Evolutionary conservation across 441 rosid species (phyloP), one percentile per base, ranked within the genome.

Genomic region (Adansonia gregorii): DNA sequence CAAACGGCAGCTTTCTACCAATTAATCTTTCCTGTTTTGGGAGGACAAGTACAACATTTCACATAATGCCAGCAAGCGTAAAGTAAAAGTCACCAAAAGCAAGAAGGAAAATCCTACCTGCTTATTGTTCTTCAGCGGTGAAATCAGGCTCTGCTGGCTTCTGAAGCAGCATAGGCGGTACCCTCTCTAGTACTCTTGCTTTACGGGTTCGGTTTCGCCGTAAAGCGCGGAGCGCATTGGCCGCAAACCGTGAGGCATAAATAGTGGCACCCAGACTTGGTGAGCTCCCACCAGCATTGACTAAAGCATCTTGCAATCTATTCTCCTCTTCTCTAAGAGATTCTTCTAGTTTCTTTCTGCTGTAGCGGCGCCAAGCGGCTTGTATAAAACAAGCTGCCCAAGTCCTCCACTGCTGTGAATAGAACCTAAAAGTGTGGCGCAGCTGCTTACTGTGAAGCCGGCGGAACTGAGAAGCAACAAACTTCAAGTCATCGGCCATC

Each of bases 361-460:
- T 70, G 74, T 88, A 85, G 8, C 94, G 87, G 10, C 93, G 90
- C 97, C 97, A 94, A 2, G 94, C 94, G 7, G 96, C 93, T 87
- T 91, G 97, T 78, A 93, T 90, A 75, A 88, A 92, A 75, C 95
- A 92, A 43, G 98, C 98, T 0, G 98, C 98, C 98, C 98, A 94
- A 1, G 93, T 87, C 85, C 94, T 87, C 98, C 97, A 91, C 67
- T 94, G 97, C 78, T 87, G 93, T 0, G 96, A 94, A 85, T 88
- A 92, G 82, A 88, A 88, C 79, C 96, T 86, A 81, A 93, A 90
- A 0, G 96, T 88, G 79, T 91, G 97, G 54, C 92, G 88, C 22
- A 91, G 88, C 82, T 91, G 91, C 88, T 89, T 93, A 78, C 97
- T 91, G 82, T 93, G 96, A 65, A 93, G 97, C 63, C 94, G 86